Evolutionary conservation across 305 asterid genomes (phyloP), one percentile per base, ranked within the genome.

Genomic region (Fraxinus nigra): DNA sequence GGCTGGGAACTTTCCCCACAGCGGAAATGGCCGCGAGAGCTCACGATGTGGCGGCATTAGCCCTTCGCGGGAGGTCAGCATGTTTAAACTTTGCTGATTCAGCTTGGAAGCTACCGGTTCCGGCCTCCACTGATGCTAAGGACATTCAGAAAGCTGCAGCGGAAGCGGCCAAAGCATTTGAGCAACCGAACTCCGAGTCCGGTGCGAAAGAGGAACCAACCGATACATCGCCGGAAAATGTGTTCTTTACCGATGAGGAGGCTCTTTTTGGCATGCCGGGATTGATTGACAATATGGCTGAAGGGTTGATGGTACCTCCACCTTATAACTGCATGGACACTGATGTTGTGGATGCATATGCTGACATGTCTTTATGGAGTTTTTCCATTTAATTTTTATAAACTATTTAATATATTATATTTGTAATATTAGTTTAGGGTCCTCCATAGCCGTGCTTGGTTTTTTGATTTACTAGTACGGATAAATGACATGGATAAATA

Each of bases 1-100:
- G 93, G 93, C 84, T 90, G 1, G 92, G 93, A 0, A 90, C 93
- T 3, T 90, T 87, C 14, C 84, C 88, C 0, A 88, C 89, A 0
- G 90, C 89, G 0, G 93, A 88, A 43, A 90, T 90, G 93, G 93
- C 93, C 0, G 93, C 92, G 5, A 87, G 91, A 80, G 95, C 98
- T 0, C 93, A 92, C 59, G 98, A 94, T 28, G 98, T 94, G 79
- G 97, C 97, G 0, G 97, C 94, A 7, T 84, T 94, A 4, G 98
- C 95, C 0, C 76, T 94, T 2, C 83, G 94, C 1, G 97, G 98
- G 3, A 85, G 88, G 16, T 84, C 91, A 3, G 97, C 97, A 16
- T 92, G 97, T 51, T 86, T 94, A 67, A 94, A 94, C 7, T 94
- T 93, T 32, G 94, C 95, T 0, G 97, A 94, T 85, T 93, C 95